Evolutionary conservation across 805 yeast genomes (phyloP).

Genomic region (Wickerhamomyces silvicola): DNA sequence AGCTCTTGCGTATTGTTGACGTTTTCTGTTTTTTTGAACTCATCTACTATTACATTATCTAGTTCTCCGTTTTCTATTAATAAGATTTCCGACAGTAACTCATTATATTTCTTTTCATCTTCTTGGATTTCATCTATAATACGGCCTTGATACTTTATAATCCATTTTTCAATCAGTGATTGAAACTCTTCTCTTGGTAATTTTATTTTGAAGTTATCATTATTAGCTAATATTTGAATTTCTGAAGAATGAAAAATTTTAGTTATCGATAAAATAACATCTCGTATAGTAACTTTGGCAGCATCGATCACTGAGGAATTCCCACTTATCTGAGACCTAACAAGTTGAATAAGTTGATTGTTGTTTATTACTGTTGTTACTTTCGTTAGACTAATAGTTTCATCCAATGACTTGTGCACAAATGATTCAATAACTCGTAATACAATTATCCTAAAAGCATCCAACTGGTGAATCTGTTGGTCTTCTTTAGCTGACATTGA

Average conservation of each 20-base stretch:
- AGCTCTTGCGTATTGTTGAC: slow-evolving; percentile 18
- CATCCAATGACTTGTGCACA: slow-evolving; percentile 17
- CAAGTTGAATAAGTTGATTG: slow-evolving; percentile 10
- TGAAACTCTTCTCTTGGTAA: slow-evolving; percentile 15
- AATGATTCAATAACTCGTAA: slow-evolving; percentile 21
- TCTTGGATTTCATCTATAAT: slow-evolving; percentile 6
- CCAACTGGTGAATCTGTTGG: slow-evolving; percentile 4
- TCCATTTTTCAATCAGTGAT: slow-evolving; percentile 7
- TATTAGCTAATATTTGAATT: slow-evolving; percentile 16
- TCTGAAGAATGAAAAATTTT: slow-evolving; percentile 16
- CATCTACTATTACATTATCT: slow-evolving; percentile 13
- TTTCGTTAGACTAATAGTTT: slow-evolving; percentile 16
- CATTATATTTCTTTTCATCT: slow-evolving; percentile 11
- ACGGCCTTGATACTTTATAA: slow-evolving; percentile 7
- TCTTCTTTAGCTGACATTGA: slow-evolving; percentile 2
- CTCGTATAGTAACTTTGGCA: slow-evolving; percentile 11
- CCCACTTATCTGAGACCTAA: slow-evolving; percentile 7
- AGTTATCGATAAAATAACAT: slow-evolving; percentile 21
- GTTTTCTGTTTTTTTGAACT: slow-evolving; percentile 4
- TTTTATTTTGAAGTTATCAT: slow-evolving; percentile 18
- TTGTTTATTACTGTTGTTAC: slow-evolving; percentile 18
- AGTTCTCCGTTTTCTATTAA: slow-evolving; percentile 17
- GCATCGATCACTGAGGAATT: slow-evolving; percentile 3
- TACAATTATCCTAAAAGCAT: slow-evolving; percentile 18
- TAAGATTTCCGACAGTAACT: slow-evolving; percentile 9